Evolutionary conservation across 345 rosid genomes (phyloP).

Genomic region (Linum tenue): DNA sequence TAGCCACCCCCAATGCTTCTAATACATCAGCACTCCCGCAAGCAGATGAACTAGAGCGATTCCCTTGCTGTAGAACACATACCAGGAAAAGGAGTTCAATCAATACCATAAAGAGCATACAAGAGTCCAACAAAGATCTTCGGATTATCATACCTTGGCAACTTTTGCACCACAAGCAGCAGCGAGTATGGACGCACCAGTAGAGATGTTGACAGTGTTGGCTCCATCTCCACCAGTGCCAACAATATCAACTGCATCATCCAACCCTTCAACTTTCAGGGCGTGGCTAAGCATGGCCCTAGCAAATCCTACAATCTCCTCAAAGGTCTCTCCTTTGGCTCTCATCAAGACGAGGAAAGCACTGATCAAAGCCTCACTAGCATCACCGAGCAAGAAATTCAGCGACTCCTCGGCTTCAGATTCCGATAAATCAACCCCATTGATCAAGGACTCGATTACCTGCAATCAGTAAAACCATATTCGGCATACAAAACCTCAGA

Average conservation of each 20-base stretch:
- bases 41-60: constrained; percentile 91
- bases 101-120: neutral
- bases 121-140: neutral
- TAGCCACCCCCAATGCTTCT: constrained; percentile 66
- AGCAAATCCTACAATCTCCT: constrained; percentile 90
- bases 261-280: constrained; percentile 67
- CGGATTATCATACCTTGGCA: constrained; percentile 51
- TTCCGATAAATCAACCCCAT: constrained; percentile 61
- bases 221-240: constrained; percentile 98
- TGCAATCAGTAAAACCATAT: constrained; percentile 7
- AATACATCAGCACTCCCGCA: constrained; percentile 98
- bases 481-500: neutral
- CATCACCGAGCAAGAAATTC: constrained; percentile 47
- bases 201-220: constrained; percentile 87
- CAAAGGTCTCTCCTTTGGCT: constrained; percentile 93
- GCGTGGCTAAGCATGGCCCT: constrained; percentile 76
- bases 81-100: neutral
- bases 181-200: constrained; percentile 85
- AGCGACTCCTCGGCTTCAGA: constrained; percentile 67
- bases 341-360: constrained; percentile 81
- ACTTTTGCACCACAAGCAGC: constrained; percentile 97
- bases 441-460: constrained; percentile 61
- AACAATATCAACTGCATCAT: constrained; percentile 70
- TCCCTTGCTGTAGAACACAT: constrained; percentile 66
- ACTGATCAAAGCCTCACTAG: constrained; percentile 61